Conservation (phyloP, 1,139 yeast genomes). For the Suhomyces bokatorum region DNA sequence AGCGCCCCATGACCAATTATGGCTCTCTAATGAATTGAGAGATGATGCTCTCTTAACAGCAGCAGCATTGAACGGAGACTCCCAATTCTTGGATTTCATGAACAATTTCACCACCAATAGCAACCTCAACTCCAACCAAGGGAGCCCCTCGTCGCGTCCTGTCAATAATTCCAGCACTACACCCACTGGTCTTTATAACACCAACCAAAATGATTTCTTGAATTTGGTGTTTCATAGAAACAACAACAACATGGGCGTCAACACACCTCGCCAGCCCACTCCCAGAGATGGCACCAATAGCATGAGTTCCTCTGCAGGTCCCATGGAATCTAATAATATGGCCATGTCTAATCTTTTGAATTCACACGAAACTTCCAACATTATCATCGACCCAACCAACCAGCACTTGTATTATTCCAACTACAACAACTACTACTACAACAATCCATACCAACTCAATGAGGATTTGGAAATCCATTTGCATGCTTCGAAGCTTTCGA, state of each 20-base stretch:
- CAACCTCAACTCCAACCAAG: constrained; percentile 18
- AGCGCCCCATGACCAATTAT: constrained; percentile 39
- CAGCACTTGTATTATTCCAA: constrained; percentile 42
- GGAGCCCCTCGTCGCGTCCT: constrained; percentile 7
- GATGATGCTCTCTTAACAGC: constrained; percentile 75
- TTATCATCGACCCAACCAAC: constrained; percentile 36
- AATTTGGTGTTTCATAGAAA: constrained; percentile 55
- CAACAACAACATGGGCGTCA: constrained; percentile 9
- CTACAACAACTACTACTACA: constrained; percentile 44
- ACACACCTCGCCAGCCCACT: constrained; percentile 2
- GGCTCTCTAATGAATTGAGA: constrained; percentile 69
- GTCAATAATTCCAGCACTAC: constrained; percentile 6
- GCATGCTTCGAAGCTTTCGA: constrained; percentile 35
- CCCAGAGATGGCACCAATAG: constrained; percentile 5
- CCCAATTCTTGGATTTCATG: constrained; percentile 57
- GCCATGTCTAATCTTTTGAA: constrained; percentile 25
- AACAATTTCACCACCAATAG: constrained; percentile 29
- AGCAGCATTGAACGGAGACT: constrained; percentile 67
- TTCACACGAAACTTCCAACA: constrained; percentile 22
- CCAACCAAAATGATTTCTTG: constrained; percentile 42
- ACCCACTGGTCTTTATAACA: constrained; percentile 9
- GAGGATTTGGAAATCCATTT: constrained; percentile 47
- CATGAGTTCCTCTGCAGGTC: not conserved
- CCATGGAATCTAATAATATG: constrained; percentile 16
- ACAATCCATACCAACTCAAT: constrained; percentile 44